Base-by-base conservation (phyloP, 768 basidiomycete species). In the Xerocomellus dryophilus region DNA sequence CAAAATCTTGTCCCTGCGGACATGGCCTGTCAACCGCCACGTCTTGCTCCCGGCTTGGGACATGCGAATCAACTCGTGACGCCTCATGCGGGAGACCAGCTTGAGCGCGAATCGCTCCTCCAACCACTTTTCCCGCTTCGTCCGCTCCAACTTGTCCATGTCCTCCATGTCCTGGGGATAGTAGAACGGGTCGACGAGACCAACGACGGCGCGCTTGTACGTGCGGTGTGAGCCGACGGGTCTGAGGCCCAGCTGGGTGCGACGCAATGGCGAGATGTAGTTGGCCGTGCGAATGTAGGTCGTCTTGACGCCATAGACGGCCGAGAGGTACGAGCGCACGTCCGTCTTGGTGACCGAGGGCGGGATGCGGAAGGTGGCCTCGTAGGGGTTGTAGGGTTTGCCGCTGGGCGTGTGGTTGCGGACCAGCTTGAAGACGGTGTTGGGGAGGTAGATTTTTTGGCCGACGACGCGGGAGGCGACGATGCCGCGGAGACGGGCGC, bases 251-350 rank as follows among this genome's bases (percentile, higher is more conserved):
- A 60, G 23, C 27, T 47, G 57, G 0, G 55, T 59, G 38, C 77
- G 71, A 10, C 66, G 65, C 18, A 80, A 63, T 41, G 85, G 82
- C 1, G 86, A 80, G 54, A 86, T 74, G 63, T 93, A 92, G 75
- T 90, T 91, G 77, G 91, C 90, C n/a, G 94, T 98, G 47, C 94
- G 91, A 57, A 98, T 92, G 70, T 95, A 97, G 7, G 93, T 96
- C 54, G 89, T 88, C 64, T 85, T 76, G 43, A 98, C 84, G 56
- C 90, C 90, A 62, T 98, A 98, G n/a, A 87, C 81, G 32, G 92
- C 80, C 47, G 74, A 73, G 43, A 98, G 81, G 67, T 96, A 93
- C 0, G 88, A 87, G 38, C 93, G 86, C 35, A 98, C 75, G 73
- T 98, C 94, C 52, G 88, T 90, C 73, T 98, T 98, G 40, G 93